Conservation (phyloP, 2,329 filamentous ascomycete species). For the Sclerotinia glacialis region DNA sequence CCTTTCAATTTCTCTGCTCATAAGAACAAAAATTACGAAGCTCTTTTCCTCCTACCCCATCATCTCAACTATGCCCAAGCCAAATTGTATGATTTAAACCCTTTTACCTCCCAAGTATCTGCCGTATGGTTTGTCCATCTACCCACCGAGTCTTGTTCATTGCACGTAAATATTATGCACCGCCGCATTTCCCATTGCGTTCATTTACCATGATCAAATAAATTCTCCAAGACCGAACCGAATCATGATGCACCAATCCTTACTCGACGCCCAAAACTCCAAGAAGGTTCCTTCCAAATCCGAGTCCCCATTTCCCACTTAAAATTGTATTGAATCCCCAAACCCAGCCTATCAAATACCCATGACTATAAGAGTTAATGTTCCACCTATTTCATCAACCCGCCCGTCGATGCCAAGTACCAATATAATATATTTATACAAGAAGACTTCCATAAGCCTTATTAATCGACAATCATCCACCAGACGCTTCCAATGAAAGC, state of each 20-base stretch:
- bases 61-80: not conserved
- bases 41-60: not conserved
- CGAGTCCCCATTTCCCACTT: not conserved
- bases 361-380: not conserved
- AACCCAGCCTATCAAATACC: not conserved
- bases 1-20: not conserved
- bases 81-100: not conserved
- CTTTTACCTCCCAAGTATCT: not conserved
- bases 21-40: not conserved
- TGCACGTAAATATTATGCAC: not conserved
- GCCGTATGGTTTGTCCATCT: not conserved
- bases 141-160: not conserved
- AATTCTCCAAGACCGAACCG: not conserved
- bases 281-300: not conserved
- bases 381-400: not conserved
- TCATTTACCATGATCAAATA: conserved; percentile 4
- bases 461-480: conserved; percentile 47
- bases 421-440: conserved; percentile 17
- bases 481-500: conserved; percentile 53
- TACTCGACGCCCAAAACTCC: conserved; percentile 7
- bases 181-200: not conserved
- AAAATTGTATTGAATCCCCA: not conserved
- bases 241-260: not conserved
- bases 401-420: not conserved
- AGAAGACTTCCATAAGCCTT: not conserved